Evolutionary conservation across 805 yeast species (phyloP).

Genomic region (Candida hispaniensis): DNA sequence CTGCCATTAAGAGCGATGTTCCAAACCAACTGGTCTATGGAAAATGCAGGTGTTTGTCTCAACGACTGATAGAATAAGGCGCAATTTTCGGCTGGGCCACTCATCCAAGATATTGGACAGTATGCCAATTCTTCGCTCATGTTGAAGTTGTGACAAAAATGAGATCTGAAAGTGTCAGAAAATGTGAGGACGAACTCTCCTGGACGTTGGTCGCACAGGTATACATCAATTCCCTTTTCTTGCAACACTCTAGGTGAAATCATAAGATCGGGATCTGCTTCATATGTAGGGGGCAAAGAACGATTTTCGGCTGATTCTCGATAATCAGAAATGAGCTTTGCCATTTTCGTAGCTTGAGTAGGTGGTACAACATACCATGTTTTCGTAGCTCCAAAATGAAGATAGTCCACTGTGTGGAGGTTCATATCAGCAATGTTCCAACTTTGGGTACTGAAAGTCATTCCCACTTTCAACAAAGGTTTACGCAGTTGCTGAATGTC

Average conservation of each 20-base stretch:
- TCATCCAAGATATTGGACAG: constrained; percentile 29
- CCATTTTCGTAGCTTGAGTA: constrained; percentile 44
- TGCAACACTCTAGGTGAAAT: constrained; percentile 49
- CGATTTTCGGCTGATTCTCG: constrained; percentile 8
- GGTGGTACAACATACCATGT: constrained; percentile 84
- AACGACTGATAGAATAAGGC: constrained; percentile 22
- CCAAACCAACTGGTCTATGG: constrained; percentile 26
- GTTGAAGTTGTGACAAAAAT: constrained; percentile 77
- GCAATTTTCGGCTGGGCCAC: constrained; percentile 25
- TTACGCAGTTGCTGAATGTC: constrained; percentile 70
- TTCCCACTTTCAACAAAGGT: constrained; percentile 82
- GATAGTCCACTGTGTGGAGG: constrained; percentile 70
- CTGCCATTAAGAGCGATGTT: constrained; percentile 15
- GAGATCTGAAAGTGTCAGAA: constrained; percentile 80
- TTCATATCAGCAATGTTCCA: constrained; percentile 91
- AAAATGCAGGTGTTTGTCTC: constrained; percentile 27
- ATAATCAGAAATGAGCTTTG: constrained; percentile 35
- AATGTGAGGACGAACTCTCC: constrained; percentile 75
- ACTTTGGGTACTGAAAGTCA: constrained; percentile 71
- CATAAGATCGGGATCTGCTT: constrained; percentile 68
- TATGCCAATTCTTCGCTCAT: constrained; percentile 29
- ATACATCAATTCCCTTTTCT: constrained; percentile 36
- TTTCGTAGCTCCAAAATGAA: constrained; percentile 70
- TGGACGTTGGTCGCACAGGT: constrained; percentile 57
- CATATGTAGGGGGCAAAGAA: constrained; percentile 50